These are phyloP conservation scores for Alternaria conjuncta DNA, from an alignment of 2,329 filamentous ascomycete genomes.

Conservation along the genomic window DNA sequence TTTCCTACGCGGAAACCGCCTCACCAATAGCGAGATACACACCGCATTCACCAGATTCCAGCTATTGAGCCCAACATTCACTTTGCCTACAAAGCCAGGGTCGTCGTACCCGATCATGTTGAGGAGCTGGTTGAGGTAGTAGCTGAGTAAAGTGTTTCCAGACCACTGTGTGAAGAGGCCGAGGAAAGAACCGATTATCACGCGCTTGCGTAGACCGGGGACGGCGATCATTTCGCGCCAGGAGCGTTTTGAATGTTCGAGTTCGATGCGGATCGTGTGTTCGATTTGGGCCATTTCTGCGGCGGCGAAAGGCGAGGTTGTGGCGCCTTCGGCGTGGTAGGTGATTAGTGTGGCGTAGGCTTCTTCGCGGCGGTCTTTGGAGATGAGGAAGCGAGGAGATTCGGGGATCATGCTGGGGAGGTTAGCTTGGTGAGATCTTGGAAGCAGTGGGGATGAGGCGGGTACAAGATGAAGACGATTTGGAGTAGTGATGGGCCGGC, in stretches of 20 bases:
- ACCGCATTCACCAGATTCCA: constrained; percentile 65
- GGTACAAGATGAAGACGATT: constrained; percentile 64
- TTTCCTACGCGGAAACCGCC: constrained; percentile 61
- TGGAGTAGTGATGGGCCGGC: constrained; percentile 67
- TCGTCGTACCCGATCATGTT: constrained; percentile 64
- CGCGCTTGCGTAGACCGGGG: constrained; percentile 67
- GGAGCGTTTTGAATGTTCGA: constrained; percentile 56
- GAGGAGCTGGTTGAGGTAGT: constrained; percentile 69
- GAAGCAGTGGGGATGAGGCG: not conserved
- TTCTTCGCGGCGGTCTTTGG: constrained; percentile 67
- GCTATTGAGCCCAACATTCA: constrained; percentile 64
- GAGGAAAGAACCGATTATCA: constrained; percentile 67
- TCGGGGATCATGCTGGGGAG: constrained; percentile 59
- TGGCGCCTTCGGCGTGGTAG: constrained; percentile 68
- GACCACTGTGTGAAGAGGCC: constrained; percentile 72
- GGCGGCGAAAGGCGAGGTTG: constrained; percentile 65
- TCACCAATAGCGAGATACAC: constrained; percentile 60
- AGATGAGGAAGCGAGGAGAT: constrained; percentile 69
- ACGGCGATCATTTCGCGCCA: constrained; percentile 68
- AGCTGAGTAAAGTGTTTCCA: constrained; percentile 66
- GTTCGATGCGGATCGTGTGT: constrained; percentile 66
- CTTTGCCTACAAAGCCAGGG: constrained; percentile 41
- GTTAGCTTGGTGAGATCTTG: not conserved
- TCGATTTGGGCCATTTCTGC: constrained; percentile 72
- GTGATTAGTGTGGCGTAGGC: constrained; percentile 66